A percentile compares a stretch with the other conserved stretches of the same genome.
phyloP scores from a whole-genome alignment of 192 early-diverging fungal genomes.

The Backusella mclennaniae region DNA sequence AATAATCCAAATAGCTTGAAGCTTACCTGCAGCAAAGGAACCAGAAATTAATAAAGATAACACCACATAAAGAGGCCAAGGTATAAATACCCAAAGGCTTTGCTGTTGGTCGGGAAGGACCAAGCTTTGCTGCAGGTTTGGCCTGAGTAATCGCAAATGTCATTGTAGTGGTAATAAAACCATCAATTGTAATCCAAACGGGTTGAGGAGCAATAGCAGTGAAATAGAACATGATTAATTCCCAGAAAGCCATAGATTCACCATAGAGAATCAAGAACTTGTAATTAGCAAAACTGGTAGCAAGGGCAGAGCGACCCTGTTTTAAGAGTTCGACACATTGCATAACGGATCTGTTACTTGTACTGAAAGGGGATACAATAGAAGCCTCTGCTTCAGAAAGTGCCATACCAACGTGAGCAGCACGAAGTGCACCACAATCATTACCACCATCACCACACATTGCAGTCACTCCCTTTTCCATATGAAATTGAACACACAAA shows the following conservation, averaged over 20 bases:
- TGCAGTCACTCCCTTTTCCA: constrained; percentile 76
- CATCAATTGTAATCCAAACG: constrained; percentile 77
- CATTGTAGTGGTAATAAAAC: constrained; percentile 58
- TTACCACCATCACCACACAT: constrained; percentile 92
- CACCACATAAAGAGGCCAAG: constrained; percentile 64
- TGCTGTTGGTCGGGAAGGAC: constrained; percentile 67
- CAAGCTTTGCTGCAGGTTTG: constrained; percentile 53
- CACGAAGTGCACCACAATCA: constrained; percentile 80
- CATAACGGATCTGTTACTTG: constrained; percentile 53
- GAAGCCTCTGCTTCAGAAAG: constrained; percentile 80
- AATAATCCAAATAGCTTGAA: neutral
- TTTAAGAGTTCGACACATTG: constrained; percentile 72
- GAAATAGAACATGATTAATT: constrained; percentile 73
- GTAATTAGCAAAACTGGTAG: constrained; percentile 73
- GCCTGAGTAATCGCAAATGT: constrained; percentile 68
- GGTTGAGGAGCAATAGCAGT: constrained; percentile 66
- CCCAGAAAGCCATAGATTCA: constrained; percentile 65
- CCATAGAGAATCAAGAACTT: constrained; percentile 79
- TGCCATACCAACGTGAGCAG: constrained; percentile 79
- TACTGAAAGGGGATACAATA: constrained; percentile 84
- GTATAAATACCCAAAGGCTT: constrained; percentile 72
- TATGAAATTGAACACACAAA: constrained; percentile 67
- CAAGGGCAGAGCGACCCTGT: constrained; percentile 74
- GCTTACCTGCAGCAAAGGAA: constrained; percentile 51
- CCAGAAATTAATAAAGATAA: constrained; percentile 68